These are phyloP conservation scores for Lablab purpureus DNA, from an alignment of 306 rosid species.

Conservation along the genomic window DNA sequence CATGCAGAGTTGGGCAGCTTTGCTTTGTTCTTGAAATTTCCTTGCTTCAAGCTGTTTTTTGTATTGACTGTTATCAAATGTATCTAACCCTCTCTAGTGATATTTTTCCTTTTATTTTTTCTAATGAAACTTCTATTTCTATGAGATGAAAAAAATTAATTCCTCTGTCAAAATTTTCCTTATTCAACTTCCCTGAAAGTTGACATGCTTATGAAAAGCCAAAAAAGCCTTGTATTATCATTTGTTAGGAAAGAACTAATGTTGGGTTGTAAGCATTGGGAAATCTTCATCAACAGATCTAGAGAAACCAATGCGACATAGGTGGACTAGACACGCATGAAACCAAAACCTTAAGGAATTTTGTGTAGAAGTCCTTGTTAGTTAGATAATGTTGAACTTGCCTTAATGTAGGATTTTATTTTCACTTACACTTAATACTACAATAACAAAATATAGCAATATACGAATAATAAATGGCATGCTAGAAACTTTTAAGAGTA, in stretches of 20 bases:
- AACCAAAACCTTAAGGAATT: slow-evolving; percentile 8
- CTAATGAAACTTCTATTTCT: background rate
- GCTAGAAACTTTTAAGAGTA: background rate
- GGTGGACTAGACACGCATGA: background rate
- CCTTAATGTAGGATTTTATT: background rate
- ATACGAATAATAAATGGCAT: background rate
- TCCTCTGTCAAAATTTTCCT: background rate
- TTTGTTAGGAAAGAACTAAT: background rate
- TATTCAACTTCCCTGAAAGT: background rate
- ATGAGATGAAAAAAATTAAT: background rate
- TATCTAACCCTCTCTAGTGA: background rate
- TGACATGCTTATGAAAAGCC: slow-evolving; percentile 15
- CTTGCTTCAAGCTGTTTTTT: background rate
- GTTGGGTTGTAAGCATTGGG: background rate
- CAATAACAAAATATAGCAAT: background rate
- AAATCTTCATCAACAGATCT: background rate
- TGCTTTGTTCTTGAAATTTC: slow-evolving; percentile 3
- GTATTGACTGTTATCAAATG: background rate
- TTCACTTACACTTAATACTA: background rate
- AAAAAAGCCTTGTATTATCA: background rate
- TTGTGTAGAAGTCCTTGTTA: background rate
- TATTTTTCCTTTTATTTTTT: background rate
- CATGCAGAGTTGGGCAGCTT: background rate
- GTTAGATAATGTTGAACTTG: background rate
- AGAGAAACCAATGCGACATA: background rate